Evolutionary conservation across 2,329 filamentous ascomycete genomes (phyloP).

Genomic region (Penicillium sclerotigenum): DNA sequence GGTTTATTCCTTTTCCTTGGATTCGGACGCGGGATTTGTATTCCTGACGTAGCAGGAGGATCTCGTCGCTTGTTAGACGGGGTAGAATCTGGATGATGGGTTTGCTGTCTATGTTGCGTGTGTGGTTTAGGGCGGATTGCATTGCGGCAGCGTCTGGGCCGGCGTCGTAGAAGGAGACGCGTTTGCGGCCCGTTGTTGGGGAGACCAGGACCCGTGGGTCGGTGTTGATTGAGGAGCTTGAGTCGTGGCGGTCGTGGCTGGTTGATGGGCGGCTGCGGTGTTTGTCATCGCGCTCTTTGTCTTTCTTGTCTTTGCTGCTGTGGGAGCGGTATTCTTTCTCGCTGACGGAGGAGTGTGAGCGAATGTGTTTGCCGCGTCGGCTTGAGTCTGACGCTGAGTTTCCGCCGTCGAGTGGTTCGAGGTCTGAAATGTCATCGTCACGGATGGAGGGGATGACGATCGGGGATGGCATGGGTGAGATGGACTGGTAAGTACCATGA

Average conservation of each 20-base stretch:
- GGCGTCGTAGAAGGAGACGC: slow-evolving; percentile 77
- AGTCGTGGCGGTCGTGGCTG: slow-evolving; percentile 28
- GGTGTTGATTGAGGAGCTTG: slow-evolving; percentile 24
- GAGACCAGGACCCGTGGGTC: slow-evolving; percentile 41
- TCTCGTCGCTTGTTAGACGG: slow-evolving; percentile 77
- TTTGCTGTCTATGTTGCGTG: slow-evolving; percentile 64
- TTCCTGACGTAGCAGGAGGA: slow-evolving; percentile 78
- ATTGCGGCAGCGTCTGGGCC: slow-evolving; percentile 73
- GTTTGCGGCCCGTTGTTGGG: slow-evolving; percentile 54
- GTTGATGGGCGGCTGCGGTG: slow-evolving; percentile 22
- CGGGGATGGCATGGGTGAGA: slow-evolving; percentile 91
- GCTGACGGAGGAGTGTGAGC: slow-evolving; percentile 23
- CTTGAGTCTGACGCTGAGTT: slow-evolving; percentile 27
- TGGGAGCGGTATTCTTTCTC: slow-evolving; percentile 14
- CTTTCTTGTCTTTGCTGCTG: slow-evolving; percentile 30
- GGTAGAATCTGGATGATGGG: slow-evolving; percentile 81
- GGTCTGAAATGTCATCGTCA: slow-evolving; percentile 53
- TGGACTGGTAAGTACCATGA: slow-evolving; percentile 87
- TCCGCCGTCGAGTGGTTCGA: slow-evolving; percentile 44
- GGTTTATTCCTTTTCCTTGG: slow-evolving; percentile 48
- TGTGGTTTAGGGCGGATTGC: slow-evolving; percentile 68
- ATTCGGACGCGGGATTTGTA: slow-evolving; percentile 86
- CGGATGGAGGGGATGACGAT: slow-evolving; percentile 57
- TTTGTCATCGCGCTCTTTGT: slow-evolving; percentile 31
- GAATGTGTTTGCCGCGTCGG: slow-evolving; percentile 25